Conservation (phyloP, 2,329 filamentous ascomycete genomes). For the Aurifilum marmelostoma region DNA sequence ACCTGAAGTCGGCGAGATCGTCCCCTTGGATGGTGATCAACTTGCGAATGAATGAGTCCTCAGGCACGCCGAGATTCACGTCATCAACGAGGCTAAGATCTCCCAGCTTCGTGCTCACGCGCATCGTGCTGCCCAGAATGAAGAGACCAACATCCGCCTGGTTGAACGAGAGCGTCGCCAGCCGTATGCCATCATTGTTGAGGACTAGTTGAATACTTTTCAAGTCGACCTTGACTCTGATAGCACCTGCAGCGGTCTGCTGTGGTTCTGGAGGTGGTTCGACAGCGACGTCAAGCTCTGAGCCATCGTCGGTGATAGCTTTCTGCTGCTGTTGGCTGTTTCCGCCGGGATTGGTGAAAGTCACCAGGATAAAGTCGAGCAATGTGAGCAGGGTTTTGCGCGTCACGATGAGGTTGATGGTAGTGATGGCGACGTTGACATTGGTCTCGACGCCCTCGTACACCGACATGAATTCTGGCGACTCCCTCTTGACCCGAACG, state of each 20-base stretch:
- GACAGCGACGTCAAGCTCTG: constrained; percentile 43
- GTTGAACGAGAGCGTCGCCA: constrained; percentile 90
- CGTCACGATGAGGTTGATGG: constrained; percentile 94
- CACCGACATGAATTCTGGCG: constrained; percentile 88
- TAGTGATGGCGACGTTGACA: constrained; percentile 86
- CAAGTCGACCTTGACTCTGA: constrained; percentile 89
- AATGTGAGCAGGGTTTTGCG: constrained; percentile 89
- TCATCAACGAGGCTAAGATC: constrained; percentile 91
- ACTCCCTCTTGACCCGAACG: constrained; percentile 83
- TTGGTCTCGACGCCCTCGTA: constrained; percentile 96
- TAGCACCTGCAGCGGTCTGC: constrained; percentile 64
- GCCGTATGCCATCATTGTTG: constrained; percentile 94
- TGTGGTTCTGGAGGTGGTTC: constrained; percentile 41
- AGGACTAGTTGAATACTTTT: constrained; percentile 93
- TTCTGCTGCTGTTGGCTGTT: constrained; percentile 39
- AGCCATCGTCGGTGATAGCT: constrained; percentile 44
- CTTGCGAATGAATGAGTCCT: constrained; percentile 78
- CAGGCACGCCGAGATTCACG: constrained; percentile 85
- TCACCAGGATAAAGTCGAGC: constrained; percentile 90
- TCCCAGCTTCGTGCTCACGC: constrained; percentile 82
- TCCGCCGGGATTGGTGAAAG: constrained; percentile 70
- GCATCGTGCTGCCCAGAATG: constrained; percentile 82
- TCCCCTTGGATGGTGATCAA: constrained; percentile 94
- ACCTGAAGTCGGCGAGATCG: constrained; percentile 94
- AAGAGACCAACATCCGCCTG: constrained; percentile 92